phyloP scores from a whole-genome alignment of 108 stramenopile species.

The Skeletonema potamos region DNA sequence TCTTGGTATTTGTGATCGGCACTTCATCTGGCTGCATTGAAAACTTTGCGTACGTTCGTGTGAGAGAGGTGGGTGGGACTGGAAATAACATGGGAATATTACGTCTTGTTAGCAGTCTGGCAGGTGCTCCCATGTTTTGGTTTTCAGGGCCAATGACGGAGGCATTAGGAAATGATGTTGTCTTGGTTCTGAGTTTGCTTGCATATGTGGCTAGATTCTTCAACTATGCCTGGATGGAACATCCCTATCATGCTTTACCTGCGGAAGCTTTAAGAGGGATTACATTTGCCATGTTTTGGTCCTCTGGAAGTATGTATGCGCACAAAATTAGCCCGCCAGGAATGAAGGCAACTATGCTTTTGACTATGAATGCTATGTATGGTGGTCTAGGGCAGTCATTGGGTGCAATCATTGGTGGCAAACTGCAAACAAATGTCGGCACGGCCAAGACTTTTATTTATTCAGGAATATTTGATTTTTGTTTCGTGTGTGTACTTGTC shows the following conservation, averaged over 20 bases:
- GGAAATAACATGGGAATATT: conserved; percentile 88
- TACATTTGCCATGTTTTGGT: conserved; percentile 95
- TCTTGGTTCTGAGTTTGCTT: conserved; percentile 76
- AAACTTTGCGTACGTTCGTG: conserved; percentile 96
- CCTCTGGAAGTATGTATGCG: conserved; percentile 89
- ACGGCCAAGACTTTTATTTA: conserved; percentile 74
- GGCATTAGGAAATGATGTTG: conserved; percentile 79
- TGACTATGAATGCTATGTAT: conserved; percentile 95
- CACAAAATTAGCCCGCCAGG: conserved; percentile 89
- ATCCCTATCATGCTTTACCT: conserved; percentile 88
- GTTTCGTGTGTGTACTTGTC: conserved; percentile 65
- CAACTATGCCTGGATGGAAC: conserved; percentile 87
- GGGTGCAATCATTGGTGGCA: conserved; percentile 92
- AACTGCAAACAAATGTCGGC: conserved; percentile 77
- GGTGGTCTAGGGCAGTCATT: conserved; percentile 93
- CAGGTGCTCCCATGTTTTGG: conserved; percentile 95
- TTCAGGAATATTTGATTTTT: conserved; percentile 71
- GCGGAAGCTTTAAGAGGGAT: conserved; percentile 92
- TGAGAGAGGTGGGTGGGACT: conserved; percentile 88
- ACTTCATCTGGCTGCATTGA: conserved; percentile 91
- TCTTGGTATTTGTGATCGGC: conserved; percentile 86
- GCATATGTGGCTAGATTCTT: conserved; percentile 86
- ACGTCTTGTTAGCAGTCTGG: conserved; percentile 82
- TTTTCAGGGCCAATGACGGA: conserved; percentile 81
- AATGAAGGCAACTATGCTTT: conserved; percentile 87